These are phyloP conservation scores for Diplodia corticola DNA, from an alignment of 2,329 filamentous ascomycete species.

Conservation along the genomic window DNA sequence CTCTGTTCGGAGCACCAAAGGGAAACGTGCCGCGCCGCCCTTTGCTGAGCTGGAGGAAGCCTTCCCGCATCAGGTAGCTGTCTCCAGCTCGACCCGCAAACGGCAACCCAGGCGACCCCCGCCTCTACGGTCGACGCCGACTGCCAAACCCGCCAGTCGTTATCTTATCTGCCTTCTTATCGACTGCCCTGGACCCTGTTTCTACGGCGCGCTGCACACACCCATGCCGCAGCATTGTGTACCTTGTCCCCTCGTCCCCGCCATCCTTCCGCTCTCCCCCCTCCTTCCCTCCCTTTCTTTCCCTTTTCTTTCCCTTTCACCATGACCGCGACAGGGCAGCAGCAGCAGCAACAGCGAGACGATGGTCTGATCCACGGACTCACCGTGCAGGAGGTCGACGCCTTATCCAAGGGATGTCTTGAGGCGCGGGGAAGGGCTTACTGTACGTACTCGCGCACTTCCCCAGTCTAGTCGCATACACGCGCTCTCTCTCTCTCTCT, in stretches of 20 bases:
- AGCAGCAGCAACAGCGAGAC: not conserved
- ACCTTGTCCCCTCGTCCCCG: not conserved
- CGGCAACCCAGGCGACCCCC: conserved; percentile 3
- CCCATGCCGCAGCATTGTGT: not conserved
- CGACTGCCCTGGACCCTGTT: not conserved
- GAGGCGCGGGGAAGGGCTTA: conserved; percentile 79
- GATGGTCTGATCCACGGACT: conserved; percentile 49
- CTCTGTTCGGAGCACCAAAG: not conserved
- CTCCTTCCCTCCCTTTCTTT: not conserved
- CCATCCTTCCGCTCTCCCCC: not conserved
- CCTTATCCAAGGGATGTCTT: conserved; percentile 62
- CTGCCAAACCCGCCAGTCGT: not conserved
- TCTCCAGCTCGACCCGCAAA: not conserved
- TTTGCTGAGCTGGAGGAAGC: too few relatives aligned
- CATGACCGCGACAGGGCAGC: conserved; percentile 8
- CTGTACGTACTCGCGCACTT: conserved; percentile 62
- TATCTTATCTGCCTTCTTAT: not conserved
- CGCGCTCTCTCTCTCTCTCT: not conserved
- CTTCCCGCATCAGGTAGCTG: not conserved
- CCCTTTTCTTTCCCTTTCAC: not conserved
- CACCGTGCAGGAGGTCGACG: conserved; percentile 62
- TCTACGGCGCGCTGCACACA: not conserved
- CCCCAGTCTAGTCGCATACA: not conserved
- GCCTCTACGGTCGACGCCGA: not conserved
- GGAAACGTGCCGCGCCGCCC: not conserved